Percentiles rank a stretch among this genome's conserved stretches.
Conservation (phyloP, 352 stramenopile species). For the Globisporangium lucens region DNA sequence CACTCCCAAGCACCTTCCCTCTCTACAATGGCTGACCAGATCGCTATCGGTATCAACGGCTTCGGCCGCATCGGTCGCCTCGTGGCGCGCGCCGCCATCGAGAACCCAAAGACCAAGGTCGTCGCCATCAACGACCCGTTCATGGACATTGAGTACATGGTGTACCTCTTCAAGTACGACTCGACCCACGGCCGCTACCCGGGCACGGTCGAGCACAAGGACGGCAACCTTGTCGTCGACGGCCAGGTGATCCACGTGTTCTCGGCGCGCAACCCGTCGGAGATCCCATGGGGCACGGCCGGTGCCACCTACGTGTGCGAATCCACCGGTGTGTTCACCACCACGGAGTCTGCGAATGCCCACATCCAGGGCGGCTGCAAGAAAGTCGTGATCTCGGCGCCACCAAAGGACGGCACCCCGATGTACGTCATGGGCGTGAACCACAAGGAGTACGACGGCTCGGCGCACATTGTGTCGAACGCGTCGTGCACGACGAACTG, state of each 20-base stretch:
- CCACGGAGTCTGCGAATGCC: slow-evolving; percentile 70
- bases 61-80: slow-evolving; percentile 59
- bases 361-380: slow-evolving; percentile 92
- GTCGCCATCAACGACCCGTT: slow-evolving; percentile 61
- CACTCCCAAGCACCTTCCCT: not conserved
- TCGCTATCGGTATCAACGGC: slow-evolving; percentile 53
- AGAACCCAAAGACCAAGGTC: slow-evolving; percentile 48
- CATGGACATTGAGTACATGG: slow-evolving; percentile 63
- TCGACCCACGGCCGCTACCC: slow-evolving; percentile 92
- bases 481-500: slow-evolving; percentile 82
- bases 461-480: slow-evolving; percentile 78
- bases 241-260: slow-evolving; percentile 45
- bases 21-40: slow-evolving; percentile 30
- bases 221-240: slow-evolving; percentile 70
- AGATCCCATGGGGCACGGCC: slow-evolving; percentile 73
- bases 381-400: slow-evolving; percentile 97
- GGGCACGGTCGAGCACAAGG: slow-evolving; percentile 86
- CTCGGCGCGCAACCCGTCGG: slow-evolving; percentile 42
- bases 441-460: slow-evolving; percentile 87
- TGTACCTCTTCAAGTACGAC: slow-evolving; percentile 97
- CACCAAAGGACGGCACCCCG: slow-evolving; percentile 90
- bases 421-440: slow-evolving; percentile 98
- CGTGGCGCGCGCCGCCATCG: slow-evolving; percentile 39
- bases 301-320: slow-evolving; percentile 95
- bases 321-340: slow-evolving; percentile 95